phyloP scores from a whole-genome alignment of 495 filamentous ascomycete genomes.

The Chlorociboria aeruginascens region DNA sequence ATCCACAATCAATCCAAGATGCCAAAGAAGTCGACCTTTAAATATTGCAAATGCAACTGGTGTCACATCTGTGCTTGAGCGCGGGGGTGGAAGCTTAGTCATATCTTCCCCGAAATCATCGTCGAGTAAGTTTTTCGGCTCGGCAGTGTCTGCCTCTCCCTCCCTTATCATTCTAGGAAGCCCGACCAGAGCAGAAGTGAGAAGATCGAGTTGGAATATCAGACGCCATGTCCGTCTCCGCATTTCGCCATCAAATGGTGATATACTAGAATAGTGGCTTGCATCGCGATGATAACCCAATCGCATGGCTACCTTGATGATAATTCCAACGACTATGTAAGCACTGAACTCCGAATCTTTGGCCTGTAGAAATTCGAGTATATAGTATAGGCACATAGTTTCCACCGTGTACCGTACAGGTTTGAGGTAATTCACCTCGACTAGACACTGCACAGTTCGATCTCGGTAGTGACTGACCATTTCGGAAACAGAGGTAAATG shows the following conservation, averaged over 20 bases:
- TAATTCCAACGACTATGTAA: conserved; percentile 33
- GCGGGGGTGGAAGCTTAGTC: conserved; percentile 27
- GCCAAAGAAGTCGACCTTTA: neutral
- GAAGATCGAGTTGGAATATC: conserved; percentile 23
- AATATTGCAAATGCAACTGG: conserved; percentile 19
- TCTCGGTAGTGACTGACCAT: conserved; percentile 1
- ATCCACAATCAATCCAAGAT: conserved; percentile 22
- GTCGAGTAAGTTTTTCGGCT: conserved; percentile 36
- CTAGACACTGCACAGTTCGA: conserved; percentile 8
- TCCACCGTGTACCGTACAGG: conserved; percentile 4
- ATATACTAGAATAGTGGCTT: conserved; percentile 9
- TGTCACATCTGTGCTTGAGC: conserved; percentile 31
- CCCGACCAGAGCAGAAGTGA: conserved; percentile 36
- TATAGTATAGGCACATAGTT: neutral
- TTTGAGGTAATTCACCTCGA: conserved; percentile 4
- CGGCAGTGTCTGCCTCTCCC: conserved; percentile 31
- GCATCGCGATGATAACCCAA: conserved; percentile 20
- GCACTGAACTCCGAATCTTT: conserved; percentile 29
- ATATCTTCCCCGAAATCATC: conserved; percentile 33
- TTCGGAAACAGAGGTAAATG: neutral
- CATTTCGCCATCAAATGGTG: conserved; percentile 24
- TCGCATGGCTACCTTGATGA: conserved; percentile 36
- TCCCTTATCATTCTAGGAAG: conserved; percentile 36
- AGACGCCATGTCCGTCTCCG: conserved; percentile 19
- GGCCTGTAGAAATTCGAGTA: neutral